phyloP scores from a whole-genome alignment of 352 stramenopile genomes.

The Peronospora destructor region DNA sequence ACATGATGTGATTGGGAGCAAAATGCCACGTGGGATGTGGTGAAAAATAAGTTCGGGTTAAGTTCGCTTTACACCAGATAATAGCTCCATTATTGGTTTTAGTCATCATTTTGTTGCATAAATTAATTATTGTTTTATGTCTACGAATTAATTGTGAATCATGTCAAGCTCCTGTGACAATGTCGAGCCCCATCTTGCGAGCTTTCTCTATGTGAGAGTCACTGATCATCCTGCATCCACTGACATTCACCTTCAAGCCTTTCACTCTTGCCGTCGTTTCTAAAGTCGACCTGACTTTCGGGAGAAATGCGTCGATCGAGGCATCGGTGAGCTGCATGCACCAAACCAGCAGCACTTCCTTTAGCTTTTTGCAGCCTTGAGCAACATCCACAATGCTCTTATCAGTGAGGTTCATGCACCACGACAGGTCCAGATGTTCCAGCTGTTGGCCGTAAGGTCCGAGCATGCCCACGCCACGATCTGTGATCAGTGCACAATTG shows the following conservation, averaged over 20 bases:
- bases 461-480: slow-evolving; percentile 55
- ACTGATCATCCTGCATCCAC: slow-evolving; percentile 64
- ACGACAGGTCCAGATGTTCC: slow-evolving; percentile 69
- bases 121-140: slow-evolving; percentile 22
- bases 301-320: slow-evolving; percentile 51
- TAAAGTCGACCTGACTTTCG: slow-evolving; percentile 6
- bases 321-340: slow-evolving; percentile 79
- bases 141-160: slow-evolving; percentile 9
- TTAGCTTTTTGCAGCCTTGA: slow-evolving; percentile 48
- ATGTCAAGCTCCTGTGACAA: slow-evolving; percentile 13
- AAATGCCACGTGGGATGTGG: slow-evolving; percentile 19
- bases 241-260: slow-evolving; percentile 44
- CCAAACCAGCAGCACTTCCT: slow-evolving; percentile 69
- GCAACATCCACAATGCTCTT: slow-evolving; percentile 68
- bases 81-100: too few relatives aligned
- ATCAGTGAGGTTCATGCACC: slow-evolving; percentile 88
- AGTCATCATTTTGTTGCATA: background rate
- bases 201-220: slow-evolving; percentile 28
- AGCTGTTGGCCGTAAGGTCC: slow-evolving; percentile 47
- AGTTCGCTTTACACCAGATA: too few relatives aligned
- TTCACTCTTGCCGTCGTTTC: slow-evolving; percentile 12
- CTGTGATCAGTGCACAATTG: slow-evolving; percentile 78
- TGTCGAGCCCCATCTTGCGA: slow-evolving; percentile 27
- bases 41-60: background rate
- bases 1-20: slow-evolving; percentile 21